Conservation (phyloP, 495 filamentous ascomycete genomes). For the Trichoderma erinaceum region DNA sequence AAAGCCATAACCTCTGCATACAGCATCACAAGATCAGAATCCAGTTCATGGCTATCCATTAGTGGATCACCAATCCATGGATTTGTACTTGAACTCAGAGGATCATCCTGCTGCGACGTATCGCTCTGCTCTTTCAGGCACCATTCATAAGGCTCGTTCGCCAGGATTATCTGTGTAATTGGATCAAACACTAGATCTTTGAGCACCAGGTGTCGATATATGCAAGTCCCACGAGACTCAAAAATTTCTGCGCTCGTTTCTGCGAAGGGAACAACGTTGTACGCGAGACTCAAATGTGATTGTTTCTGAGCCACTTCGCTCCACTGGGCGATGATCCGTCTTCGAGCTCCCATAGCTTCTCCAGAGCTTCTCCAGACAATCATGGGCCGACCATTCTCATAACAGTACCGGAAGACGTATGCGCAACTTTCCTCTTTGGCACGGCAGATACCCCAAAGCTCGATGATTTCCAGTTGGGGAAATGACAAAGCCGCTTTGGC, state of each 20-base stretch:
- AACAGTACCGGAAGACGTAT: conserved; percentile 5
- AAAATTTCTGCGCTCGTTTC: not conserved
- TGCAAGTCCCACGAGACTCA: not conserved
- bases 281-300: not conserved
- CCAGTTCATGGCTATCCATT: not conserved
- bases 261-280: conserved; percentile 1
- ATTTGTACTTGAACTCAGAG: not conserved
- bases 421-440: not conserved
- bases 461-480: not conserved
- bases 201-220: conserved; percentile 10
- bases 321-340: conserved; percentile 5
- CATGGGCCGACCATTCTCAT: not conserved
- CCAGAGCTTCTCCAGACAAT: conserved; percentile 2
- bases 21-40: not conserved
- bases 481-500: not conserved
- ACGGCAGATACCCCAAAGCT: not conserved
- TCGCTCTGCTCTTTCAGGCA: not conserved
- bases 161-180: conserved; percentile 11
- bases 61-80: not conserved
- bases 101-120: not conserved
- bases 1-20: not conserved
- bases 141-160: conserved; percentile 9
- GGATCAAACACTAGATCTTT: conserved; percentile 11
- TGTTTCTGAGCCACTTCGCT: not conserved
- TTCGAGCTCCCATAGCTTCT: not conserved